These are phyloP conservation scores for Isatis tinctoria DNA, from an alignment of 345 rosid species.

Conservation along the genomic window DNA sequence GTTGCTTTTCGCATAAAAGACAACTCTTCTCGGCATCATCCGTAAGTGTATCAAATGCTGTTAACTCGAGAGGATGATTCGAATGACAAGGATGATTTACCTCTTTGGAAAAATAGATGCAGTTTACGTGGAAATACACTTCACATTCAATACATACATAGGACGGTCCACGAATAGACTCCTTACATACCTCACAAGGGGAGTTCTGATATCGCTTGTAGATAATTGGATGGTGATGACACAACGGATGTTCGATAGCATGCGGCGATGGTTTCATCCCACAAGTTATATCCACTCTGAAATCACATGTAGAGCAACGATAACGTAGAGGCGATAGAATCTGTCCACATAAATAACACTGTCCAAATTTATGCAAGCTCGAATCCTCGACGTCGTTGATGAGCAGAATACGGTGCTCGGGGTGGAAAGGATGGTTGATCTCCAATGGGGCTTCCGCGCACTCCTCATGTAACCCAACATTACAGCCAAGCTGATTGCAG, in stretches of 20 bases:
- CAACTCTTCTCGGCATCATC: not conserved
- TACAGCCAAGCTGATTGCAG: not conserved
- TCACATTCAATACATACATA: not conserved
- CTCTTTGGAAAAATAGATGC: not conserved
- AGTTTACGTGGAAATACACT: not conserved
- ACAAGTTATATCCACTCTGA: not conserved
- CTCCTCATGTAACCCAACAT: not conserved
- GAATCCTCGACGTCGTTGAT: not conserved
- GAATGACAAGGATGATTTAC: not conserved
- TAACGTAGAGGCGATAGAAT: rapidly evolving
- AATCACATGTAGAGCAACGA: not conserved
- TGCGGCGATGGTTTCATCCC: not conserved
- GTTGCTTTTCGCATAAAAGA: not conserved
- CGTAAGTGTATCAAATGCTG: not conserved
- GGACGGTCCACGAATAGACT: not conserved
- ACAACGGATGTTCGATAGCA: not conserved
- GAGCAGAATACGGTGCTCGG: not conserved
- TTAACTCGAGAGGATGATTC: not conserved
- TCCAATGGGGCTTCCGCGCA: not conserved
- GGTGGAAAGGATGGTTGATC: not conserved
- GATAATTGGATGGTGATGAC: conserved; percentile 10
- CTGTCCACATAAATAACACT: not conserved
- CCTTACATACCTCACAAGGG: not conserved
- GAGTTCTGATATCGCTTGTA: no score
- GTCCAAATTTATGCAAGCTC: no score